Evolutionary conservation across 148 eudicot species (phyloP), one percentile per base, ranked within the genome.

Genomic region (Vaccinium darrowii): DNA sequence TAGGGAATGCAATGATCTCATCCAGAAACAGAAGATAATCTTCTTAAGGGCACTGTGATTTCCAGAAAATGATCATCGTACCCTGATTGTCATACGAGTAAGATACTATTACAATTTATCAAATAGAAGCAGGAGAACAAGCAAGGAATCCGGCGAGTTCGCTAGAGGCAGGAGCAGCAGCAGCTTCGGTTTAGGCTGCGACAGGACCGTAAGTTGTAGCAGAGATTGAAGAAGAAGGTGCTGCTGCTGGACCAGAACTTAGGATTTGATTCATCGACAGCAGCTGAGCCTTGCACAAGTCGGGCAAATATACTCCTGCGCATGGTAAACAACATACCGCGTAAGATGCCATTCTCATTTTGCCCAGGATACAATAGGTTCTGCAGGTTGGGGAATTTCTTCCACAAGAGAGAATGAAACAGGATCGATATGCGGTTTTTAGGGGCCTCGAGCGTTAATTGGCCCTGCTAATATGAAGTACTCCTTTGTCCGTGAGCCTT

Each of bases 201-300:
- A 43, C 47, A 43, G 47, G 47, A 43, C 52, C 80, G 0, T 14
- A 19, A 27, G 89, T 82, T 4, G 81, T 76, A 84, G 85, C 86
- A 78, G 81, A 71, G 5, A 16, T 53, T 0, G 79, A 71, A 74
- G 71, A 80, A 58, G 79, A 75, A 86, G 87, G 21, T 58, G 65
- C 65, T 60, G 8, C 87, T 62, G 58, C 86, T 15, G 51, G 77
- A 21, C 90, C 89, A 7, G 88, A 90, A 75, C 90, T 88, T 21
- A 14, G 71, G 73, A 90, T 71, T 36, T 90, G 87, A 80, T 39
- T 54, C 84, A 82, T 81, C 47, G 88, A 81, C 25, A 84, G 87
- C 1, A 90, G 83, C 54, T 86, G 80, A 19, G 78, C 84, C 86
- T 88, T 83, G 87, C 91, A 90, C 76, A 90, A 15, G 14, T 82